These are phyloP conservation scores for Prunus davidiana DNA, from an alignment of 306 rosid genomes.

Conservation along the genomic window DNA sequence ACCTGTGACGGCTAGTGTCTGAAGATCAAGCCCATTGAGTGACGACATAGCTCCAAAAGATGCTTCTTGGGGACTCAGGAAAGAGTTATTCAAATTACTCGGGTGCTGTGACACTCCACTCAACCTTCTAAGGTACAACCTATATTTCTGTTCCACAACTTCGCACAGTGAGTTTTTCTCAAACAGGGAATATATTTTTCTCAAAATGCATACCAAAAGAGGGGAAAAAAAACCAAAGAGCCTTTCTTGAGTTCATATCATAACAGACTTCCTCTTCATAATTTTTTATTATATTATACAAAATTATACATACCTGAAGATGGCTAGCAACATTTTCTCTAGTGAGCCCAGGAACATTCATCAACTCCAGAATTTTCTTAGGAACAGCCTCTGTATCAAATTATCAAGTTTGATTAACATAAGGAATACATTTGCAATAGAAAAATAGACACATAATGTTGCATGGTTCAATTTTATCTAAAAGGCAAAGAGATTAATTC, in stretches of 20 bases:
- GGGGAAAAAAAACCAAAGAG: neutral
- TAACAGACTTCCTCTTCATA: neutral
- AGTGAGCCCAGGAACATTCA: conserved; percentile 99
- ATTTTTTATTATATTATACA: neutral
- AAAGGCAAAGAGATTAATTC: neutral
- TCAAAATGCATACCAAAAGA: neutral
- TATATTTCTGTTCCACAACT: conserved; percentile 71
- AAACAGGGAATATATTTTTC: conserved; percentile 5
- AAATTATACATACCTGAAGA: conserved; percentile 67
- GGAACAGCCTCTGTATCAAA: conserved; percentile 89
- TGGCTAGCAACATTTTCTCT: conserved; percentile 99
- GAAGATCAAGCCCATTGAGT: conserved; percentile 79
- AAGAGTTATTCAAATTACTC: conserved; percentile 59
- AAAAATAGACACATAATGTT: neutral
- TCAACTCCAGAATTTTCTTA: conserved; percentile 93
- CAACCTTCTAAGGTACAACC: conserved; percentile 85
- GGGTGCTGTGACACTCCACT: conserved; percentile 87
- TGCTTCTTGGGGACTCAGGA: conserved; percentile 69
- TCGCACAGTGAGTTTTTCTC: conserved; percentile 9
- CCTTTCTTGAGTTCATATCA: neutral
- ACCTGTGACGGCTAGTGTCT: conserved; percentile 66
- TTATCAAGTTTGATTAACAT: conserved; percentile 25
- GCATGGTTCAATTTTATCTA: neutral
- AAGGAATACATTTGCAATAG: neutral
- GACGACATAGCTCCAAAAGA: conserved; percentile 75